Conservation (phyloP, 441 rosid species). For the Gossypium schwendimanii region DNA sequence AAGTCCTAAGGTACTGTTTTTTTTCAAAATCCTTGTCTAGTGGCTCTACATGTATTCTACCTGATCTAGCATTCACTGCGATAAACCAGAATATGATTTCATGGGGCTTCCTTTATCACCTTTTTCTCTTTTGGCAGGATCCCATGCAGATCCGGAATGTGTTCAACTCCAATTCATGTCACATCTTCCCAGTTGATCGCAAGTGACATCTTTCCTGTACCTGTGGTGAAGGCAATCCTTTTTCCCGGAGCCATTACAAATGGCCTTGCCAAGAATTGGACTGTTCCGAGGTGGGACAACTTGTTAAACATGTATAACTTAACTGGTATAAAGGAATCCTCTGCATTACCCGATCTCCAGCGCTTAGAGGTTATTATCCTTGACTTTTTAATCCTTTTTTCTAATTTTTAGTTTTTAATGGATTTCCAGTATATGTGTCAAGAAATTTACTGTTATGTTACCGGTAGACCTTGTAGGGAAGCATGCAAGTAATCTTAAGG, state of each 20-base stretch:
- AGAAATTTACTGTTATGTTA: slow-evolving; percentile 5
- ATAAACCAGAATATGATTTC: background rate
- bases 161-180: slow-evolving; percentile 78
- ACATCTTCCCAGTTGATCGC: slow-evolving; percentile 89
- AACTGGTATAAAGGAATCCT: slow-evolving; percentile 61
- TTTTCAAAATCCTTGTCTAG: background rate
- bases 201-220: slow-evolving; percentile 79
- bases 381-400: background rate
- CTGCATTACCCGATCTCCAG: slow-evolving; percentile 77
- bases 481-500: slow-evolving; percentile 10
- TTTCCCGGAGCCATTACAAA: slow-evolving; percentile 78
- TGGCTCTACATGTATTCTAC: background rate
- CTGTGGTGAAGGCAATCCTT: slow-evolving; percentile 63
- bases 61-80: background rate
- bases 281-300: slow-evolving; percentile 70
- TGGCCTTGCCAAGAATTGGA: slow-evolving; percentile 48
- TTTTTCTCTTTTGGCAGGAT: slow-evolving; percentile 39
- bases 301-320: slow-evolving; percentile 61
- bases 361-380: slow-evolving; percentile 64
- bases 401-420: background rate
- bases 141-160: slow-evolving; percentile 88
- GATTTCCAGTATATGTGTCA: background rate
- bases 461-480: background rate
- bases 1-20: background rate
- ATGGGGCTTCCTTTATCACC: background rate